phyloP scores from a whole-genome alignment of 495 filamentous ascomycete species.

The Talaromyces nanjingensis region DNA sequence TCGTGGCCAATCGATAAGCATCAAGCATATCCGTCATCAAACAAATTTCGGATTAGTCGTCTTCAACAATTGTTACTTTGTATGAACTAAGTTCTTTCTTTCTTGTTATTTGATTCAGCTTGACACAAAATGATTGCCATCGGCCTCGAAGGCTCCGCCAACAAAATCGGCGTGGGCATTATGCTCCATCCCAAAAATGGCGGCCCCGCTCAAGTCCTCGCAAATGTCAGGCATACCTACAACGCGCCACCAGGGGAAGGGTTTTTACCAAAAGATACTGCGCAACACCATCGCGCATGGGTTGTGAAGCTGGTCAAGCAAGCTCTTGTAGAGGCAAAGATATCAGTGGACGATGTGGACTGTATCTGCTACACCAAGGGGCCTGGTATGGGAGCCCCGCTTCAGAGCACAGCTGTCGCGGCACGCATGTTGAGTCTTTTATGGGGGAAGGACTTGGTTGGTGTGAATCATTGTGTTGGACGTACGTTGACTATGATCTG shows the following conservation, averaged over 20 bases:
- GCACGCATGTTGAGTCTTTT: slow-evolving; percentile 76
- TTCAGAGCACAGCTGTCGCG: slow-evolving; percentile 81
- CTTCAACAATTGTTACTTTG: not conserved
- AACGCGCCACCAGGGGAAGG: slow-evolving; percentile 86
- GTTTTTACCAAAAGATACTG: slow-evolving; percentile 94
- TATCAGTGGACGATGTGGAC: slow-evolving; percentile 60
- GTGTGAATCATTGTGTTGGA: slow-evolving; percentile 95
- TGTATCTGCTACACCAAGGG: slow-evolving; percentile 95
- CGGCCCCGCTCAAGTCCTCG: slow-evolving; percentile 65
- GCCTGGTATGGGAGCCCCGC: slow-evolving; percentile 91
- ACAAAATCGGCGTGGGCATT: slow-evolving; percentile 92
- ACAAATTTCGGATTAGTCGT: not conserved
- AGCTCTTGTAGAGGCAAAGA: slow-evolving; percentile 61
- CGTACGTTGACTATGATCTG: slow-evolving; percentile 43
- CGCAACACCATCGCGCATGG: slow-evolving; percentile 81
- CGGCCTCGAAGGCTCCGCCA: slow-evolving; percentile 94
- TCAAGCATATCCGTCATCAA: not conserved
- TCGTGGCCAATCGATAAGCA: slow-evolving; percentile 19
- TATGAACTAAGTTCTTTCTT: not conserved
- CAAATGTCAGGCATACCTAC: slow-evolving; percentile 93
- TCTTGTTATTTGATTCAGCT: not conserved
- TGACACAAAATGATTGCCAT: slow-evolving; percentile 61
- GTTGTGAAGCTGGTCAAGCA: slow-evolving; percentile 72
- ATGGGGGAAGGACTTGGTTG: slow-evolving; percentile 81
- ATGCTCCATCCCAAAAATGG: slow-evolving; percentile 69